Conservation (phyloP, 257 asterid species). For the Datura wrightii region DNA sequence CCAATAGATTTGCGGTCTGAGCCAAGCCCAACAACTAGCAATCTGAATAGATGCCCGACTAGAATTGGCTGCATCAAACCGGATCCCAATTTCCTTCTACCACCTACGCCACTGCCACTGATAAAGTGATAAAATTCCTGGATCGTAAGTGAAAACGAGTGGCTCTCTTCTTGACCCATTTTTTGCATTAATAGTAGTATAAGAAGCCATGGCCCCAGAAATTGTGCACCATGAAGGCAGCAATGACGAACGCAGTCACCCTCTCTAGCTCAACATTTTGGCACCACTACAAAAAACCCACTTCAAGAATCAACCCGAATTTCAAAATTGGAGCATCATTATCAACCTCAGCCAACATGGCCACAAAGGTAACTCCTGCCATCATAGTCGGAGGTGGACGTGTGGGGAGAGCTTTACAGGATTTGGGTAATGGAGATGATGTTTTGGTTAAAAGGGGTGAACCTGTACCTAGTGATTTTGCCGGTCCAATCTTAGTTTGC, state of each 20-base stretch:
- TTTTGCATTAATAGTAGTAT: slow-evolving; percentile 35
- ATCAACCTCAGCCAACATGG: slow-evolving; percentile 54
- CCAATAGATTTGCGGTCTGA: background rate
- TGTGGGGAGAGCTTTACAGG: slow-evolving; percentile 88
- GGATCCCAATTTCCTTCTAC: background rate
- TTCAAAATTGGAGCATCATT: slow-evolving; percentile 50
- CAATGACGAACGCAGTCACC: slow-evolving; percentile 52
- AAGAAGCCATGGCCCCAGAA: slow-evolving; percentile 53
- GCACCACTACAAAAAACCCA: slow-evolving; percentile 47
- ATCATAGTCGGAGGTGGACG: slow-evolving; percentile 97
- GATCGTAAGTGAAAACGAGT: slow-evolving; percentile 52
- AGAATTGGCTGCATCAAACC: background rate
- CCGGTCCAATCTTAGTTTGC: slow-evolving; percentile 88
- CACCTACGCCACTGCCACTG: background rate
- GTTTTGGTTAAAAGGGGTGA: slow-evolving; percentile 84
- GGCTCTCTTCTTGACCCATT: slow-evolving; percentile 61
- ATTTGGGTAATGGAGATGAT: slow-evolving; percentile 87
- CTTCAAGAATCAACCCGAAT: slow-evolving; percentile 41
- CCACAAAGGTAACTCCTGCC: slow-evolving; percentile 74
- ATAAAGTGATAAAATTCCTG: background rate
- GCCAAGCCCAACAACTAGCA: background rate
- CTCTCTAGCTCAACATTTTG: slow-evolving; percentile 56
- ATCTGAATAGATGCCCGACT: background rate
- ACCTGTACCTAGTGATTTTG: slow-evolving; percentile 75
- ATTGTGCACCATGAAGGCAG: slow-evolving; percentile 36